Percentiles rank a stretch among this genome's conserved stretches.
Conservation (phyloP, 2,329 filamentous ascomycete species). For the Paraphoma sp. region DNA sequence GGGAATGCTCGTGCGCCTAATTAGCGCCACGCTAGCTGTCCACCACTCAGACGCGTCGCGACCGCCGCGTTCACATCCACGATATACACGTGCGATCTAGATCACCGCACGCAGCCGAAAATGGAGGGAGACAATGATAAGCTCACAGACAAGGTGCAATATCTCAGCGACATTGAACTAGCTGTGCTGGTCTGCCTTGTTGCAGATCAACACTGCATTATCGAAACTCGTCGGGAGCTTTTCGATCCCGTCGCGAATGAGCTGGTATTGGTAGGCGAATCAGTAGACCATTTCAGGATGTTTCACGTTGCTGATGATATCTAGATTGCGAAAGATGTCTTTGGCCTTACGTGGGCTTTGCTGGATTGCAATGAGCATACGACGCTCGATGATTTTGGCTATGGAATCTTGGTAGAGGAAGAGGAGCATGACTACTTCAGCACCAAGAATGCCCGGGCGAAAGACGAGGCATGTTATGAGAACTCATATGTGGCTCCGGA, state of each 20-base stretch:
- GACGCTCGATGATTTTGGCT: conserved; percentile 81
- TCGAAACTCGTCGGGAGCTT: conserved; percentile 71
- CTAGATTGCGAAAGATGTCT: conserved; percentile 72
- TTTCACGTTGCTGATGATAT: not conserved
- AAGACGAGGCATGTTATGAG: conserved; percentile 18
- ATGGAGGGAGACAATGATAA: conserved; percentile 10
- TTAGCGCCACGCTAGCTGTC: not conserved
- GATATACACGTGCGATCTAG: not conserved
- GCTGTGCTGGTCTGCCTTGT: conserved; percentile 83
- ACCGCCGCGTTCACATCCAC: not conserved
- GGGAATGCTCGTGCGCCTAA: not conserved
- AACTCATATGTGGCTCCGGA: not conserved
- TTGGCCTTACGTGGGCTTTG: conserved; percentile 73
- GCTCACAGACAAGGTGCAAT: conserved; percentile 70
- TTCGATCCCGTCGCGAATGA: conserved; percentile 76
- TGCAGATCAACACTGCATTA: conserved; percentile 84
- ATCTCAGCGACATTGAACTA: conserved; percentile 85
- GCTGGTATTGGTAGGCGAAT: conserved; percentile 66
- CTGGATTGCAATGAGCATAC: conserved; percentile 76
- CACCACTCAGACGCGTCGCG: not conserved
- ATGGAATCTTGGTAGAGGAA: conserved; percentile 66
- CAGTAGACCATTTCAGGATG: too few relatives aligned
- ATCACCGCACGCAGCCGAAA: not conserved
- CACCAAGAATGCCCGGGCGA: conserved; percentile 10
- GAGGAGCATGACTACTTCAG: conserved; percentile 32